Conservation (phyloP, 2,329 filamentous ascomycete genomes). For the Aspergillus sp. region DNA sequence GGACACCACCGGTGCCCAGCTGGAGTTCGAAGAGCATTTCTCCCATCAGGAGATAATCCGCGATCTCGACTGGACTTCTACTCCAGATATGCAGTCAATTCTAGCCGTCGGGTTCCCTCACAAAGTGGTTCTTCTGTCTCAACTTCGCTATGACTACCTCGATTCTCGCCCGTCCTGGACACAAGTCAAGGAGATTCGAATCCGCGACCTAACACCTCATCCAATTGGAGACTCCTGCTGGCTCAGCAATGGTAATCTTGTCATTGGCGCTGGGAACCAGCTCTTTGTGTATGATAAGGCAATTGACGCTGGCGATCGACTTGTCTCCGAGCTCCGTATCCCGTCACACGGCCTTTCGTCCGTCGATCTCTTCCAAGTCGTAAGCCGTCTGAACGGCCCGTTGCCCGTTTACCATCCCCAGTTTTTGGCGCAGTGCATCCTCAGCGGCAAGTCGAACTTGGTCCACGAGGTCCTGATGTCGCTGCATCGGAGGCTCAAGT, state of each 20-base stretch:
- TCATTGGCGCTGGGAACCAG: constrained; percentile 85
- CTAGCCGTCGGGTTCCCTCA: constrained; percentile 89
- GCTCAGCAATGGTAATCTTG: constrained; percentile 73
- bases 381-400: constrained; percentile 75
- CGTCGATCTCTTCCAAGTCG: constrained; percentile 69
- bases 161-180: constrained; percentile 86
- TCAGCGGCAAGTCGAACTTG: constrained; percentile 63
- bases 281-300: constrained; percentile 73
- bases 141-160: constrained; percentile 85
- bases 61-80: constrained; percentile 90
- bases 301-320: constrained; percentile 54
- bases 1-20: constrained; percentile 71
- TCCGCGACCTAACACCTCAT: constrained; percentile 72
- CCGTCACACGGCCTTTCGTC: constrained; percentile 40
- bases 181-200: constrained; percentile 70
- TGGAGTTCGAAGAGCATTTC: constrained; percentile 73
- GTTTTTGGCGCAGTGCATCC: constrained; percentile 75
- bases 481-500: constrained; percentile 69
- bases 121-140: constrained; percentile 68
- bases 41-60: constrained; percentile 64
- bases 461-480: constrained; percentile 65
- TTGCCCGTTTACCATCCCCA: constrained; percentile 88
- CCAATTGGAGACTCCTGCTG: constrained; percentile 90
- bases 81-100: constrained; percentile 78
- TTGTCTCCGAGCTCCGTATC: constrained; percentile 48